Base-by-base conservation (phyloP, 2,329 filamentous ascomycete species). In the Coniochaeta sp. region DNA sequence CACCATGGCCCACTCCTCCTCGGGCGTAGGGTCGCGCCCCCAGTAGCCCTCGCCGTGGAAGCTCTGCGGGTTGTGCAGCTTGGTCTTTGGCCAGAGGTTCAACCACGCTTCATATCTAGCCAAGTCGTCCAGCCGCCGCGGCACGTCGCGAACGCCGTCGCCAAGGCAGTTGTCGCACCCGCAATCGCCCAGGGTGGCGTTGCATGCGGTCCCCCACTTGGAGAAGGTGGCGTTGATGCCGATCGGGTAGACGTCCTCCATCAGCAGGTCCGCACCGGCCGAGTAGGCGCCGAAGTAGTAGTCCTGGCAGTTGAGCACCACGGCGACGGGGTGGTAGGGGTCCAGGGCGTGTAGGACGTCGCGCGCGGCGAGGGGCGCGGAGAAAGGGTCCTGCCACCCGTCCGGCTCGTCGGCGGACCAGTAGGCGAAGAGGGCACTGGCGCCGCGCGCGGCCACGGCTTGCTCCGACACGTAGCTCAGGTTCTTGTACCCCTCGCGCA, bases 111-210 rank as follows among this genome's bases (percentile, higher is more conserved):
- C 77, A 64, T 79, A 75, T 14, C 40, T 61, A 0, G 64, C 58
- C 24, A 79, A 63, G 55, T 72, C 71, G 58, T 79, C 75, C 40
- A 80, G 66, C 0, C 79, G 72, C 14, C 61, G 55, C 1, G 74
- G 40, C 0, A 87, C 79, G 65, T 88, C 84, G 22, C 75, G 72
- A 19, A 86, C 73, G n/a, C 68, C 69, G n/a, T 67, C 69, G 58
- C 81, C 82, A 2, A 69, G 64, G 68, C 85, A 88, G 69, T 83
- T 79, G 67, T 88, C 85, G 69, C 85, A 88, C 9, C 84, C 85
- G 71, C 84, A 86, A 71, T 83, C 81, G 62, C 84, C 84, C 58
- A 85, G 81, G 0, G 84, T 87, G 3, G 71, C 62, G 69, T 87
- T 87, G 68, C 81, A 85, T 0, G 71, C 69, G 0, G 84, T 87